A percentile compares a stretch with the other conserved stretches of the same genome.
phyloP scores from a whole-genome alignment of 164 flowering plant species.

The Nymphaea colorata region DNA sequence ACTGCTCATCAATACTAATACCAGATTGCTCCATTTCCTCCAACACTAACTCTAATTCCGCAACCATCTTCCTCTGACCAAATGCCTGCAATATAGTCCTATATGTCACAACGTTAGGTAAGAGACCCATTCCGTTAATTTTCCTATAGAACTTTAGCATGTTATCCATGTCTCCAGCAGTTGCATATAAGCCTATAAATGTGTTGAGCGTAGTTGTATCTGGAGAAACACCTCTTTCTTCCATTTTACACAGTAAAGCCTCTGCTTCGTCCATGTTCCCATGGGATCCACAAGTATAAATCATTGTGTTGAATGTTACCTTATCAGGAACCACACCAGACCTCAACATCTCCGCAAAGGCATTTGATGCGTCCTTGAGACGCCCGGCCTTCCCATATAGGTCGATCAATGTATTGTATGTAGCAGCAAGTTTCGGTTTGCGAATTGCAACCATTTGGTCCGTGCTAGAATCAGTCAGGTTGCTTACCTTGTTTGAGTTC shows the following conservation, averaged over 20 bases:
- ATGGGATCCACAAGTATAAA: conserved; percentile 64
- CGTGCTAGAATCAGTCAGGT: conserved; percentile 2
- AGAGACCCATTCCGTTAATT: conserved; percentile 66
- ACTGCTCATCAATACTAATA: conserved; percentile 48
- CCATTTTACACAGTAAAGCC: conserved; percentile 66
- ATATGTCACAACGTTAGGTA: conserved; percentile 57
- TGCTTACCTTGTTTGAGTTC: conserved; percentile 4
- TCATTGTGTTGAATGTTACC: conserved; percentile 88
- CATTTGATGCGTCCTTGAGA: conserved; percentile 61
- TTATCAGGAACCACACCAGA: conserved; percentile 69
- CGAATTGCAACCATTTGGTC: conserved; percentile 12
- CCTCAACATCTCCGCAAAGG: conserved; percentile 70
- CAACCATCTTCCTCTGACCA: conserved; percentile 55
- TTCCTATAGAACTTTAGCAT: conserved; percentile 48
- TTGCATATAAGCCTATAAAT: conserved; percentile 60
- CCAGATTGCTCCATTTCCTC: conserved; percentile 49
- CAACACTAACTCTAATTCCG: conserved; percentile 51
- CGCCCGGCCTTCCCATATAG: conserved; percentile 91
- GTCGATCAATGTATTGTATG: conserved; percentile 78
- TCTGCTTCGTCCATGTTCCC: conserved; percentile 73
- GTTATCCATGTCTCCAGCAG: conserved; percentile 48
- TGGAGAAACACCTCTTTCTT: conserved; percentile 56
- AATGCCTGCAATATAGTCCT: conserved; percentile 53
- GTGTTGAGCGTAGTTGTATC: conserved; percentile 82
- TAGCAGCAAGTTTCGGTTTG: conserved; percentile 55